Conservation (phyloP, 192 early-diverging fungal species). For the Diversispora epigaea region DNA sequence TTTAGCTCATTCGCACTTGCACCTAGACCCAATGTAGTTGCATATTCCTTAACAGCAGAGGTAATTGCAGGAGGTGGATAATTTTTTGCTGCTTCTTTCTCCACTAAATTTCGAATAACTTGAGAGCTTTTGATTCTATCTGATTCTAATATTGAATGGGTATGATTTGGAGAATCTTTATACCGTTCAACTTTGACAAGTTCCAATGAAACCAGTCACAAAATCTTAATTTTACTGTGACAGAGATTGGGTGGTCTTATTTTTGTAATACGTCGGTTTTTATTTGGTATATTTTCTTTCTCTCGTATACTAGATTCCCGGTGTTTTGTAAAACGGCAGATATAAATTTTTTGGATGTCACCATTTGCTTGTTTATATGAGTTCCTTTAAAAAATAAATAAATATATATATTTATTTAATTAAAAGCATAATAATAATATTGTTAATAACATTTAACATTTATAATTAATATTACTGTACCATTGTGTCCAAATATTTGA, state of each 20-base stretch:
- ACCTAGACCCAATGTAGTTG: neutral
- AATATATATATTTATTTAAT: slow-evolving; percentile 3
- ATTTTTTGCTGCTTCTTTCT: neutral
- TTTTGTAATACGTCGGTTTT: neutral
- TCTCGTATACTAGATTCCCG: neutral
- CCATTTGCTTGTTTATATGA: neutral
- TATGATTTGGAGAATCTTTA: slow-evolving; percentile 6
- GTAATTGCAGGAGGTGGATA: slow-evolving; percentile 14
- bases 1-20: neutral
- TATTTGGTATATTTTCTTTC: neutral
- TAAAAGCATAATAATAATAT: neutral
- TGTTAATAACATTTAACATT: neutral
- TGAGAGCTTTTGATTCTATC: neutral
- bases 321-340: no score
- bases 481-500: no score
- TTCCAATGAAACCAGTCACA: neutral
- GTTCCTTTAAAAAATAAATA: no score
- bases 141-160: neutral
- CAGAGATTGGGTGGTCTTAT: neutral
- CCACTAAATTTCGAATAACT: neutral
- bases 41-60: neutral
- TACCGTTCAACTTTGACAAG: neutral
- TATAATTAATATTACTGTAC: no score
- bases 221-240: neutral
- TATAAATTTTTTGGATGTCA: neutral